Base-by-base conservation (phyloP, 768 basidiomycete species). In the Trametes cubensis region DNA sequence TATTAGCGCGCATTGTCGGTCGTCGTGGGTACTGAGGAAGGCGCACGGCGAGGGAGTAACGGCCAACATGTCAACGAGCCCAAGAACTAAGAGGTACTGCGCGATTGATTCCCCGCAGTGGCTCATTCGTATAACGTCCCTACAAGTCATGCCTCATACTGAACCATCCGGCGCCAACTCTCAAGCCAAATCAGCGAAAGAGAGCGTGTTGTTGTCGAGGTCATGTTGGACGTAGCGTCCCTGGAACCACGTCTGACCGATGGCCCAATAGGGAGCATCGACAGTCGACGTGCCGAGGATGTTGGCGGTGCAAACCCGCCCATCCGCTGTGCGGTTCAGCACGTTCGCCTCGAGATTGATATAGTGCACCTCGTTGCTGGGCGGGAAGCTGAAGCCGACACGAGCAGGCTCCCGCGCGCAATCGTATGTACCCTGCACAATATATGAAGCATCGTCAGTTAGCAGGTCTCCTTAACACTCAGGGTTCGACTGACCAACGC, bases 221-320 rank as follows among this genome's bases (percentile, higher is more conserved):
- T 64, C 34, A 20, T 64, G 63, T 40, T 64, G 63, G 30, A 64
- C 63, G 38, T 61, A 64, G 8, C 63, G 63, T 4, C 59, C 59
- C 59, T 64, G 63, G 59, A 61, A 64, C 63, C 63, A 64, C 45
- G 63, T 64, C 59, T 64, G 63, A 15, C 63, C 63, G 20, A 64
- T 64, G 23, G 51, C 49, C 63, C 63, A 64, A 20, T 47, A 34
- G 26, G 62, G 58, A 6, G 58, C 53, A 39, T 44, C 44, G 8
- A 58, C 55, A 2, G 50, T 60, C 4, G 63, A 64, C 54, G 63
- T 54, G 28, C 63, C 63, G 13, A 64, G 59, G 42, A 64, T 57
- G 55, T 64, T 64, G 21, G 63, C 59, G 8, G 63, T 64, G 55
- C 63, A 60, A 10, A 48, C 21, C 18, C 46, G 48, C 26, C 63